Evolutionary conservation across 768 basidiomycete species (phyloP), one percentile per base, ranked within the genome.

Genomic region (Tricholoma terreum): DNA sequence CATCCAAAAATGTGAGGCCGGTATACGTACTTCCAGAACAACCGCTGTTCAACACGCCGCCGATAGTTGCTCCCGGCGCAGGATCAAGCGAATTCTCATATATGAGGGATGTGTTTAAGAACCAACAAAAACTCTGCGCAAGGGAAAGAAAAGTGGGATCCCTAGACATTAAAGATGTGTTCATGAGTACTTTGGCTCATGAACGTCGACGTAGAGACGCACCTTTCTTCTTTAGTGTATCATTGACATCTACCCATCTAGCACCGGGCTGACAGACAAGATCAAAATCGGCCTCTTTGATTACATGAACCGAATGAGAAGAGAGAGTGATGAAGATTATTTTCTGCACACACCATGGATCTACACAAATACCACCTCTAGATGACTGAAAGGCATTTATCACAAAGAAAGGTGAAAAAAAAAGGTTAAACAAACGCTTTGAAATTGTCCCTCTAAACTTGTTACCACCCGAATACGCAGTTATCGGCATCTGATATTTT

Each of bases 21-120:
- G n/a, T n/a, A 53, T 12, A 61, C 66, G 68, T 75, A 81, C 92
- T 94, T 58, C 92, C 92, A 4, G 87, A 89, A 63, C 92, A 94
- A 0, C 92, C 90, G 0, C 90, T 94, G 55, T 88, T 88, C 24
- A 90, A 76, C 89, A 93, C 92, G 0, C 91, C 91, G 9, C 92
- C 91, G 33, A 93, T 84, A 0, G 89, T 93, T 0, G 92, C 92
- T 19, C 85, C 82, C 0, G 89, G 90, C 8, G 80, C 90, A 1
- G 89, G 89, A 60, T 90, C 89, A 33, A 90, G 78, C 89, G 90
- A 11, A 17, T 58, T 6, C 50, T 57, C n/a, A n/a, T 15, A 14
- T 27, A 21, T 31, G 36, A 14, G 35, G n/a, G 10, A 30, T 43
- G 33, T 11, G 48, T 15, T 17, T 33, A 40, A n/a, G n/a, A 12